A percentile compares a stretch with the other conserved stretches of the same genome.
Evolutionary conservation across 2,329 filamentous ascomycete genomes (phyloP).

Genomic region (Clonostachys rosea): DNA sequence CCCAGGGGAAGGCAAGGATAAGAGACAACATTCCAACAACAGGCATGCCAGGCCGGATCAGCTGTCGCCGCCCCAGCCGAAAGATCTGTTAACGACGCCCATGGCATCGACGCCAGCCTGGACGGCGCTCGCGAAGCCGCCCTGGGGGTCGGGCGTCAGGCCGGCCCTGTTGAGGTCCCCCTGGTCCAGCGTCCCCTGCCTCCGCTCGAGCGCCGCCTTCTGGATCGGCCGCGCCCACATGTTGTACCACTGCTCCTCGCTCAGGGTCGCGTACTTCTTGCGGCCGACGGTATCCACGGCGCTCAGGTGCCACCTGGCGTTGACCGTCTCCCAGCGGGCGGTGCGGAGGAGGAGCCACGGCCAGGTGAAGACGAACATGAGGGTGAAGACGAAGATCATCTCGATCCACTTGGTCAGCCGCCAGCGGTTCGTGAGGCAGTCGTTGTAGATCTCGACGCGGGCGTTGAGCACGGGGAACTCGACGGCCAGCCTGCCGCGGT

Average conservation of each 20-base stretch:
- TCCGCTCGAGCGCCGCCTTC: constrained; percentile 52
- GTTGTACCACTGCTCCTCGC: constrained; percentile 57
- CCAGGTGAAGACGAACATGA: constrained; percentile 68
- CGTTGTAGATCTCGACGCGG: constrained; percentile 59
- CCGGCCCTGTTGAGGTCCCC: constrained; percentile 44
- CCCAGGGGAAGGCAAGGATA: too few species aligned
- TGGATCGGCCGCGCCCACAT: constrained; percentile 58
- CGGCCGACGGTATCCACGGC: constrained; percentile 18
- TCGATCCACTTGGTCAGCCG: constrained; percentile 59
- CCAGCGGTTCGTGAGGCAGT: constrained; percentile 58
- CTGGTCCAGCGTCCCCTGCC: constrained; percentile 50
- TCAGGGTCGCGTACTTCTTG: constrained; percentile 46
- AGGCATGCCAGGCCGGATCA: neutral
- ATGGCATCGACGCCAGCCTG: constrained; percentile 44
- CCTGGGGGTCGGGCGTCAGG: constrained; percentile 21
- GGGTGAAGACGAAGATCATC: constrained; percentile 60
- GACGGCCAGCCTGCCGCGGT: constrained; percentile 57
- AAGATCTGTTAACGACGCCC: constrained; percentile 45
- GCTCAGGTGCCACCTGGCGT: constrained; percentile 49
- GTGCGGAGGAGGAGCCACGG: constrained; percentile 65
- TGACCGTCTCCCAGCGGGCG: constrained; percentile 60
- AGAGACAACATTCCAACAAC: too few species aligned
- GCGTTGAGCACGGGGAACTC: constrained; percentile 54
- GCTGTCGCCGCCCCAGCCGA: constrained; percentile 42
- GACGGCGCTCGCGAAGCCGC: constrained; percentile 36